Evolutionary conservation across 352 stramenopile genomes (phyloP).

Genomic region (Phytophthora niederhauseri): DNA sequence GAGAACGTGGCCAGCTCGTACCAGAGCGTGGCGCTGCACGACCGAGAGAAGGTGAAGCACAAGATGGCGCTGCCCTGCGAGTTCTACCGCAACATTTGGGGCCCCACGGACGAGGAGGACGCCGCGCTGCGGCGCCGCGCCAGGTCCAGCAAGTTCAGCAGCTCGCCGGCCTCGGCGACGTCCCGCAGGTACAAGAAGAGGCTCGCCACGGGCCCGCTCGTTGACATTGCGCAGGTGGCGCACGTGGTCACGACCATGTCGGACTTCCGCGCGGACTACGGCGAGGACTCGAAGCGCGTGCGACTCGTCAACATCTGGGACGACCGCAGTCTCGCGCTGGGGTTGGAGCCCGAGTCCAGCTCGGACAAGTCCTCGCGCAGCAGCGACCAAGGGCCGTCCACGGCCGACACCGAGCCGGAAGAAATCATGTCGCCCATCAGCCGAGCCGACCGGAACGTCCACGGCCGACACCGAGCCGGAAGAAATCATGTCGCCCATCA

Average conservation of each 20-base stretch:
- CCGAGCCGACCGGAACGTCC: conserved; percentile 39
- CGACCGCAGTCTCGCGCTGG: conserved; percentile 35
- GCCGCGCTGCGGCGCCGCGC: conserved; percentile 25
- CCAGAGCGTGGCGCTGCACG: conserved; percentile 44
- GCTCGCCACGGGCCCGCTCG: conserved; percentile 40
- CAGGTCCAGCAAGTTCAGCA: conserved; percentile 25
- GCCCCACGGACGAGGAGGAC: conserved; percentile 38
- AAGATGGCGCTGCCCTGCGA: conserved; percentile 50
- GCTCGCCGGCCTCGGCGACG: conserved; percentile 22
- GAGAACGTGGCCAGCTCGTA: conserved; percentile 30
- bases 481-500: conserved; percentile 56
- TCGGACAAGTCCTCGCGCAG: conserved; percentile 12
- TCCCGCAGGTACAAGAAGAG: conserved; percentile 46
- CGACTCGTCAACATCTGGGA: conserved; percentile 65
- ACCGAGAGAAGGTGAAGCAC: conserved; percentile 37
- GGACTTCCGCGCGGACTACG: conserved; percentile 79
- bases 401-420: conserved; percentile 40
- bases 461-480: conserved; percentile 43
- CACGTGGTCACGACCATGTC: conserved; percentile 69
- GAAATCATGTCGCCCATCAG: conserved; percentile 59
- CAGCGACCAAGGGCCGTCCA: conserved; percentile 34
- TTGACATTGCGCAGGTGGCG: conserved; percentile 77
- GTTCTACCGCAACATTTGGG: conserved; percentile 73
- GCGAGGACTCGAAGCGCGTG: conserved; percentile 27
- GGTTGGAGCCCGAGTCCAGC: conserved; percentile 14